Base-by-base conservation (phyloP, 140 eudicot species). In the Bidens hawaiensis region DNA sequence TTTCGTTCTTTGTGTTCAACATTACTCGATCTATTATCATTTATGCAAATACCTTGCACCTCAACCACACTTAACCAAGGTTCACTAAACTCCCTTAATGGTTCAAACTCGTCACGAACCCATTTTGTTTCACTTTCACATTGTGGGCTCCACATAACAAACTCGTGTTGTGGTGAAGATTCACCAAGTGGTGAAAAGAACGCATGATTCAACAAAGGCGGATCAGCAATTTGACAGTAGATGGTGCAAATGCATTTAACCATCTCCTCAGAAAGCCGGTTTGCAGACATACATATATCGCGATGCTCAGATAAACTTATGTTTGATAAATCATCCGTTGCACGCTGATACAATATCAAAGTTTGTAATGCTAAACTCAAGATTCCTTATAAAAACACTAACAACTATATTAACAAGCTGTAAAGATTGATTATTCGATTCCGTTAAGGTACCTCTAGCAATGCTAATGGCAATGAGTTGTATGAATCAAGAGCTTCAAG, bases 261-360 rank as follows among this genome's bases (percentile, higher is more conserved):
- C 96, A 90, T 81, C 62, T 84, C 95, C 83, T 86, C 96, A 6
- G 95, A 86, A 60, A 90, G 72, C 81, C 76, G 75, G 42, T 87
- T 90, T 36, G 95, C 84, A 63, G 94, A 70, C 58, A 79, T 75
- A 3, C 45, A 64, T 17, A 65, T 62, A 47, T 78, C 81, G 21
- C 64, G 81, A 65, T 75, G 75, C 51, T 81, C 84, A 3, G 79
- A 76, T 50, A 73, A 53, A 74, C 81, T 79, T 43, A 38, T 62
- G 34, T 61, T 77, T 9, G 85, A 70, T 48, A 77, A 27, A 14
- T 77, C 72, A 52, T 73, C 84, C 36, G 74, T 71, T 21, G 67
- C 59, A 49, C 69, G 72, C 86, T 89, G 83, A 46, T 25, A 48
- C 5, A 21, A 18, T 66, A 49, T 47, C 13, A 11, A 74, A 30